phyloP scores from a whole-genome alignment of 148 eudicot species.

The Nyssa sinensis region DNA sequence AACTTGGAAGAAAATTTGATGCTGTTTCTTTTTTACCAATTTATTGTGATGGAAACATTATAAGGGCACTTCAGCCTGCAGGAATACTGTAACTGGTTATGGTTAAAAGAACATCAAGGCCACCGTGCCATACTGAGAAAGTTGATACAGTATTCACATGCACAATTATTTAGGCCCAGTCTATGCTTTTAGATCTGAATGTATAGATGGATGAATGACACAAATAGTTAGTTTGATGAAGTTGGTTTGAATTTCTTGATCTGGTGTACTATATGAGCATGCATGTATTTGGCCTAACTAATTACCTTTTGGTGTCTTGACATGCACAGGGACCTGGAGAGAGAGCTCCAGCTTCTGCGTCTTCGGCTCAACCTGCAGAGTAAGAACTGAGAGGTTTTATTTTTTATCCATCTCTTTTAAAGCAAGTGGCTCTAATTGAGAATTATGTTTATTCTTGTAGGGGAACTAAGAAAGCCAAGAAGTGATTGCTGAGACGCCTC shows the following conservation, averaged over 20 bases:
- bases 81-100: background rate
- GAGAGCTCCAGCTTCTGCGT: slow-evolving; percentile 29
- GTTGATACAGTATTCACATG: background rate
- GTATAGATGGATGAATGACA: too few species aligned
- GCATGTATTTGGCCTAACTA: background rate
- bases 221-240: too few species aligned
- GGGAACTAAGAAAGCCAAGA: slow-evolving; percentile 34
- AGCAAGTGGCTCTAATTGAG: background rate
- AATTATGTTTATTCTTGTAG: slow-evolving; percentile 10
- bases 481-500: slow-evolving; percentile 13
- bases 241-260: too few species aligned
- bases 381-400: background rate
- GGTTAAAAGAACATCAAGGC: background rate
- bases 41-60: background rate
- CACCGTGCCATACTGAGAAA: background rate
- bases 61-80: background rate
- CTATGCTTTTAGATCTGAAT: background rate
- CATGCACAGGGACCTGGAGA: slow-evolving; percentile 32
- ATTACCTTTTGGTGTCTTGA: background rate
- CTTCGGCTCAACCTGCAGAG: background rate
- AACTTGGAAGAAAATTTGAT: background rate
- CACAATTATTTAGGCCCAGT: background rate
- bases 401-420: background rate
- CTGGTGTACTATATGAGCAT: background rate
- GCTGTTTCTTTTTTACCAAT: background rate